These are phyloP conservation scores for Arachis stenosperma DNA, from an alignment of 306 rosid genomes.

Conservation along the genomic window DNA sequence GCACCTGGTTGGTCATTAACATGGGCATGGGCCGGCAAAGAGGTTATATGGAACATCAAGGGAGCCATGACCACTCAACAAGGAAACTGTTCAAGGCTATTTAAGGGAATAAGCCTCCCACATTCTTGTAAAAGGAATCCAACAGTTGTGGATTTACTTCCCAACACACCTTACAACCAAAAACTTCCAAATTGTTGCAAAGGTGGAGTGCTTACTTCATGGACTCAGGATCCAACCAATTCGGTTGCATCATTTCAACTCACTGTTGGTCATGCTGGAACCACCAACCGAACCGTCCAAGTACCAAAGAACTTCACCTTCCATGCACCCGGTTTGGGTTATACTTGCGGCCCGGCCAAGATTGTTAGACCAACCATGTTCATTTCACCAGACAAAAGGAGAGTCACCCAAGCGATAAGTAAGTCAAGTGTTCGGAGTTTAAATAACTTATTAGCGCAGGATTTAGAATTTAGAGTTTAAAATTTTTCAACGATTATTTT, in stretches of 20 bases:
- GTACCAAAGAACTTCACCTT: constrained; percentile 77
- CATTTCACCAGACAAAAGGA: constrained; percentile 64
- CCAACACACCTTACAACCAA: constrained; percentile 85
- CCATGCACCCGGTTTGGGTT: constrained; percentile 84
- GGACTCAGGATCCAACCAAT: constrained; percentile 67
- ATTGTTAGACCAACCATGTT: constrained; percentile 63
- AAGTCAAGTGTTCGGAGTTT: constrained; percentile 39
- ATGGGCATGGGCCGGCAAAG: constrained; percentile 91
- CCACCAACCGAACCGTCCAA: constrained; percentile 69
- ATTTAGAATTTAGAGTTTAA: too few relatives aligned
- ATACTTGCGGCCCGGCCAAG: constrained; percentile 74
- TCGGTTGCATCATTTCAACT: constrained; percentile 76
- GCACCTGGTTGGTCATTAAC: constrained; percentile 82
- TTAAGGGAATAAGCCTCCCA: constrained; percentile 52
- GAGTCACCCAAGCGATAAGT: constrained; percentile 83
- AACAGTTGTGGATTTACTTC: constrained; percentile 71
- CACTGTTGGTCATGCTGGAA: constrained; percentile 79
- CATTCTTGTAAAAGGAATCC: constrained; percentile 78
- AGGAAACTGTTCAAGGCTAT: constrained; percentile 80
- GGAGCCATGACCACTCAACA: constrained; percentile 85
- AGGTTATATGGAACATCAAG: constrained; percentile 81
- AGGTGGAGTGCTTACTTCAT: constrained; percentile 85
- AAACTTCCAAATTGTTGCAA: constrained; percentile 89
- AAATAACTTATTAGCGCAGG: background rate
- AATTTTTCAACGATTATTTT: too few relatives aligned